Evolutionary conservation across 164 flowering plant species (phyloP).

Genomic region (Akebia trifoliata): DNA sequence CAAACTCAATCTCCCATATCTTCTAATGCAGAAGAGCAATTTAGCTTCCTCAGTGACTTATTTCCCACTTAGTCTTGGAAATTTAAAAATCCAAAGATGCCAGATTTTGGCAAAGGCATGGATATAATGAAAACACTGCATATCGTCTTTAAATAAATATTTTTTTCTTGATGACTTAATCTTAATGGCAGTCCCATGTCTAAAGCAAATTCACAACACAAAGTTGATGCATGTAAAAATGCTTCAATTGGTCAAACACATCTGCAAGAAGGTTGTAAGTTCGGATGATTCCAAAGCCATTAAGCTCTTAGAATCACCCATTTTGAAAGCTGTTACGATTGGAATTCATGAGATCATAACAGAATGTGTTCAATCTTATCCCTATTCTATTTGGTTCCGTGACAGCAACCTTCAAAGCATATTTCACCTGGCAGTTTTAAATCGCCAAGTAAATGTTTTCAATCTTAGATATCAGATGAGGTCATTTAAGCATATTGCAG

Average conservation of each 20-base stretch:
- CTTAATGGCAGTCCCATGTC: neutral
- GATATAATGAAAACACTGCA: no score
- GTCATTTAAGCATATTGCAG: neutral
- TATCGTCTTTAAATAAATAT: no score
- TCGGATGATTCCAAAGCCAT: neutral
- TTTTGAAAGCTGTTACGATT: neutral
- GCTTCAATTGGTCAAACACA: neutral
- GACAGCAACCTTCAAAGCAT: neutral
- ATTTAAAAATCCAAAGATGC: no score
- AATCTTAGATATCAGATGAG: neutral
- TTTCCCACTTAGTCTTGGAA: no score
- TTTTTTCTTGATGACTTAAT: neutral
- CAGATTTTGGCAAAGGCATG: no score
- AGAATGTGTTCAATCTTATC: neutral
- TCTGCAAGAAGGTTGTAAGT: neutral
- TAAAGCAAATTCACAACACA: neutral
- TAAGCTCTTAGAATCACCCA: neutral
- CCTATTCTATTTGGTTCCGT: neutral
- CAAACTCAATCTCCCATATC: no score
- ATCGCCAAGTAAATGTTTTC: no score
- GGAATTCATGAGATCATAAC: neutral
- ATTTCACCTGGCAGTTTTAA: no score
- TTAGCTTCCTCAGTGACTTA: no score
- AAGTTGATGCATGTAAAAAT: neutral
- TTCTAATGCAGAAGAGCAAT: no score